Percentiles rank a stretch among this genome's conserved stretches.
Evolutionary conservation across 768 basidiomycete species (phyloP).

Genomic region (Collybiopsis luxurians): DNA sequence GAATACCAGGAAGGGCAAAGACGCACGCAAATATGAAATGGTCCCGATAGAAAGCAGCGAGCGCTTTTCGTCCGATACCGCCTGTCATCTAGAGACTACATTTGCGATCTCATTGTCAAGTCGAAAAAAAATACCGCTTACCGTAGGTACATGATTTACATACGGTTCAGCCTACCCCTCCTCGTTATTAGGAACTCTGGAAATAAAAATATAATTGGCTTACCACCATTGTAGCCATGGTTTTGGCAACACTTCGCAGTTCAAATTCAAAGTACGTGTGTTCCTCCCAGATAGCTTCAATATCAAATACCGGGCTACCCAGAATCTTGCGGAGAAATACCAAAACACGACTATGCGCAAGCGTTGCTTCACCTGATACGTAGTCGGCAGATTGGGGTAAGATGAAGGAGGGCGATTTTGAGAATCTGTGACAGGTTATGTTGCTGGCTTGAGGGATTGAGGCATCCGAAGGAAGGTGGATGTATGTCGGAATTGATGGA

Average conservation of each 20-base stretch:
- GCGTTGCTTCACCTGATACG: conserved; percentile 36
- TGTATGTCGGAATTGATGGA: conserved; percentile 30
- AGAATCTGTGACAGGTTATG: conserved; percentile 27
- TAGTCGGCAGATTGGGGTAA: conserved; percentile 40
- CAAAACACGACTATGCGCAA: conserved; percentile 45
- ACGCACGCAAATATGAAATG: conserved; percentile 53
- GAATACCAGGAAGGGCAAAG: not conserved
- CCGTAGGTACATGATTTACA: conserved; percentile 58
- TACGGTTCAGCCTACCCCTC: conserved; percentile 51
- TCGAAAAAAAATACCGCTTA: conserved; percentile 16
- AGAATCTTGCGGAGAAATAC: conserved; percentile 43
- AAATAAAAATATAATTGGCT: conserved; percentile 10
- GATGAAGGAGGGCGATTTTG: conserved; percentile 37
- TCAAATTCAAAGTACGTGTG: conserved; percentile 56
- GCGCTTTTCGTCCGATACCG: conserved; percentile 46
- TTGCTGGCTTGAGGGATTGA: conserved; percentile 14
- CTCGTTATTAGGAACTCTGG: not conserved
- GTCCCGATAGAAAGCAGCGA: conserved; percentile 54
- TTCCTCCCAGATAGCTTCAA: conserved; percentile 62
- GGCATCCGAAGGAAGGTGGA: conserved; percentile 26
- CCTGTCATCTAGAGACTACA: conserved; percentile 44
- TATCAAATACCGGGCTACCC: conserved; percentile 51
- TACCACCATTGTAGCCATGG: conserved; percentile 58
- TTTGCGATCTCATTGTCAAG: not conserved
- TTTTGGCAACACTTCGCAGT: conserved; percentile 45